phyloP scores from a whole-genome alignment of 2,329 filamentous ascomycete genomes.

The Colletotrichum sp. region DNA sequence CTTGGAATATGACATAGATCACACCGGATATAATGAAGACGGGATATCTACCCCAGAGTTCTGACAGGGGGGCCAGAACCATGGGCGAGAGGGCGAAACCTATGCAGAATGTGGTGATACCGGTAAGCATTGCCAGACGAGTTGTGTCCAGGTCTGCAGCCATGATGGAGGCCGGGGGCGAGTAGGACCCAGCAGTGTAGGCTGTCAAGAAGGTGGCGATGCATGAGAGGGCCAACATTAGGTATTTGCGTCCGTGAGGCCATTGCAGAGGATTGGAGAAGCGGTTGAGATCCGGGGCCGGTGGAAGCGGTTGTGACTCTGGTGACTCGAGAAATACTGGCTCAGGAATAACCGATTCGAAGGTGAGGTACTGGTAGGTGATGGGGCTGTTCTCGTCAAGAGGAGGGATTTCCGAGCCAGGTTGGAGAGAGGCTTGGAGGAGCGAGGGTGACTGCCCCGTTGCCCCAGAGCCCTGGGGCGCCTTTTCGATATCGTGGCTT shows the following conservation, averaged over 20 bases:
- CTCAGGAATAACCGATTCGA: constrained; percentile 40
- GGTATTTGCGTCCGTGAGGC: constrained; percentile 70
- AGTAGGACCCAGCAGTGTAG: constrained; percentile 82
- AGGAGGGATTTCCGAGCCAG: not conserved
- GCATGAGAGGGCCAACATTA: constrained; percentile 77
- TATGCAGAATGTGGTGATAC: constrained; percentile 81
- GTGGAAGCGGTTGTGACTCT: constrained; percentile 47
- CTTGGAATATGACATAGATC: constrained; percentile 73
- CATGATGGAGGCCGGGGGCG: constrained; percentile 71
- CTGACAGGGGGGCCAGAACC: constrained; percentile 85
- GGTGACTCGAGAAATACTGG: constrained; percentile 10
- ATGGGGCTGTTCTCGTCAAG: constrained; percentile 30
- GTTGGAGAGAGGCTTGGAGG: not conserved
- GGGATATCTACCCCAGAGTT: constrained; percentile 85
- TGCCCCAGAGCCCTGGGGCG: not conserved
- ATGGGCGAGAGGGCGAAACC: constrained; percentile 87
- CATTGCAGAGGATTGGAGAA: constrained; percentile 77
- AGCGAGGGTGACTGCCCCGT: not conserved
- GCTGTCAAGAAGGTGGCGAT: constrained; percentile 78
- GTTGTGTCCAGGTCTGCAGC: constrained; percentile 68
- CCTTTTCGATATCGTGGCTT: constrained; percentile 5
- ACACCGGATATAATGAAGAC: constrained; percentile 79
- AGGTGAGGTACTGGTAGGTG: constrained; percentile 45
- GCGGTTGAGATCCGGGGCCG: constrained; percentile 67
- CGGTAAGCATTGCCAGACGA: constrained; percentile 69